Conservation (phyloP, 352 stramenopile genomes). For the Phytophthora pisi region DNA sequence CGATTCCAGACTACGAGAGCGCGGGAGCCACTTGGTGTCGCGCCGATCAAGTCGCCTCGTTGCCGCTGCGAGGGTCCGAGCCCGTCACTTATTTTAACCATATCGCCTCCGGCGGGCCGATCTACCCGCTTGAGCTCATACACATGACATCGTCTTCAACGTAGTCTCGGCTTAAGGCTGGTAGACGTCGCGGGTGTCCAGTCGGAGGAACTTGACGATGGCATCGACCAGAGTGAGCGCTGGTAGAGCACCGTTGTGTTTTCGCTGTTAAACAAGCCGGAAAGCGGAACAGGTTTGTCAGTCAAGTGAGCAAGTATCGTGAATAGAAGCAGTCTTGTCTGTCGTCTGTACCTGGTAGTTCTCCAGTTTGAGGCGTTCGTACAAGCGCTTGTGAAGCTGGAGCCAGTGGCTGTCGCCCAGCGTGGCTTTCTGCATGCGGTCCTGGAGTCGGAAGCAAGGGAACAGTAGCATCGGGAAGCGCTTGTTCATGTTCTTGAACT, state of each 20-base stretch:
- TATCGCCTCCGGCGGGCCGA: slow-evolving; percentile 67
- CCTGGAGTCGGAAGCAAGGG: slow-evolving; percentile 92
- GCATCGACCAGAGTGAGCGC: slow-evolving; percentile 55
- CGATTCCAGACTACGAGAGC: slow-evolving; percentile 89
- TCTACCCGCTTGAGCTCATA: slow-evolving; percentile 80
- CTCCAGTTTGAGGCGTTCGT: slow-evolving; percentile 74
- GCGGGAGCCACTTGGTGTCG: slow-evolving; percentile 79
- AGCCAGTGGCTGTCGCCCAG: slow-evolving; percentile 87
- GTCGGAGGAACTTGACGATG: slow-evolving; percentile 73
- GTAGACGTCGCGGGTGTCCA: slow-evolving; percentile 67
- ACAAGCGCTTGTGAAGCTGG: slow-evolving; percentile 74
- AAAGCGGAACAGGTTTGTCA: slow-evolving; percentile 10
- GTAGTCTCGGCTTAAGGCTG: slow-evolving; percentile 45
- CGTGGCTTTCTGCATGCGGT: slow-evolving; percentile 90
- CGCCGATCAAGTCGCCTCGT: slow-evolving; percentile 65
- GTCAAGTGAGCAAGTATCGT: not conserved
- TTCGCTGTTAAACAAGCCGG: slow-evolving; percentile 43
- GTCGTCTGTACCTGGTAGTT: slow-evolving; percentile 55
- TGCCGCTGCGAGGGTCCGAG: slow-evolving; percentile 78
- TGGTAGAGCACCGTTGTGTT: slow-evolving; percentile 70
- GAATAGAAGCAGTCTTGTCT: slow-evolving; percentile 4
- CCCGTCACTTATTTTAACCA: slow-evolving; percentile 79
- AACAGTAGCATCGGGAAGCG: slow-evolving; percentile 93
- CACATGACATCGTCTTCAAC: slow-evolving; percentile 59
- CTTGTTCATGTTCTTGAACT: slow-evolving; percentile 92